Percentiles rank a stretch among this genome's conserved stretches.
phyloP scores from a whole-genome alignment of 352 stramenopile species.

The Chrysophaeum taylorii region DNA sequence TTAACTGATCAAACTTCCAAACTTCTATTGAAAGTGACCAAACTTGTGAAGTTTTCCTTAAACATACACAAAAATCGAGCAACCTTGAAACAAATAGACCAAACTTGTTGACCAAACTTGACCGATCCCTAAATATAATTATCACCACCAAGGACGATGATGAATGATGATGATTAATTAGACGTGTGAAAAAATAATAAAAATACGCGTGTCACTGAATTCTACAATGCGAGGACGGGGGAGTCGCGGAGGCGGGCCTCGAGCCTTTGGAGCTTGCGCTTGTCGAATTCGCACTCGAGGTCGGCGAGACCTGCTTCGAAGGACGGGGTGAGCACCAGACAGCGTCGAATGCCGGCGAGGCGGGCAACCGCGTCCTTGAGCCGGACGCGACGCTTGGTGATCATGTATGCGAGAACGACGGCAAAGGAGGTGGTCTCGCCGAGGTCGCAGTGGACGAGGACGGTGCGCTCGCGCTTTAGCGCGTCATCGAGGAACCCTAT shows the following conservation, averaged over 20 bases:
- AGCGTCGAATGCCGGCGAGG: not conserved
- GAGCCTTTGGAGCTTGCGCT: not conserved
- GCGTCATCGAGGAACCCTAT: constrained; percentile 3
- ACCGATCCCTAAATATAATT: too few species aligned
- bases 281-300: not conserved
- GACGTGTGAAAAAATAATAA: too few species aligned
- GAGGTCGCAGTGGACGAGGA: constrained; percentile 17
- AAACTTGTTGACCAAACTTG: too few species aligned
- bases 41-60: too few species aligned
- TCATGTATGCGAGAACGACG: constrained; percentile 8
- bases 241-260: not conserved
- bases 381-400: not conserved
- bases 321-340: not conserved
- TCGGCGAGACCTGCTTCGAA: not conserved
- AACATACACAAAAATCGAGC: too few species aligned
- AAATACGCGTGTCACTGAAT: too few species aligned
- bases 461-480: not conserved
- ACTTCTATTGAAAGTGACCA: too few species aligned
- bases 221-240: not conserved
- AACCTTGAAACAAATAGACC: too few species aligned
- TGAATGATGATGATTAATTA: too few species aligned
- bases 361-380: not conserved
- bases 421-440: not conserved
- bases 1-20: too few species aligned
- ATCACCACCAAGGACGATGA: too few species aligned